These are phyloP conservation scores for Paraconiothyrium brasiliense DNA, from an alignment of 2,329 filamentous ascomycete genomes.

Conservation along the genomic window DNA sequence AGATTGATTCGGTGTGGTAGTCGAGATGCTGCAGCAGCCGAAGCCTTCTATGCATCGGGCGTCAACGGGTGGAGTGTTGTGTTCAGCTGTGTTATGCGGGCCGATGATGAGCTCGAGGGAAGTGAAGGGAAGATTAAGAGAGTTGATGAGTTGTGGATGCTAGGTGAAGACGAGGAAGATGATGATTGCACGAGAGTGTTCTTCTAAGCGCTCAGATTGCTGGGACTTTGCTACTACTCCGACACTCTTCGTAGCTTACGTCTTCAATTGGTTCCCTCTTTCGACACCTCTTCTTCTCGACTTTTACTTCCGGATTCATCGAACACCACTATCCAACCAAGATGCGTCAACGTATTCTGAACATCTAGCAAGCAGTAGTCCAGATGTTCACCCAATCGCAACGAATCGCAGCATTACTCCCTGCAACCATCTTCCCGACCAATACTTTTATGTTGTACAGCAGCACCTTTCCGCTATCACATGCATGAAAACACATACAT, in stretches of 20 bases:
- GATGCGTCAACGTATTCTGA: background rate
- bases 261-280: background rate
- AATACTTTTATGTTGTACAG: background rate
- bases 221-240: background rate
- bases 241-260: background rate
- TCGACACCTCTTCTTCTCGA: background rate
- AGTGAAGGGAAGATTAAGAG: slow-evolving; percentile 27
- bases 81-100: slow-evolving; percentile 43
- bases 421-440: background rate
- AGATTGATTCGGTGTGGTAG: slow-evolving; percentile 44
- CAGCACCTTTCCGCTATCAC: background rate
- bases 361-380: background rate
- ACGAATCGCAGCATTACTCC: background rate
- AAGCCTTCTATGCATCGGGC: slow-evolving; percentile 41
- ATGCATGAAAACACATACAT: slow-evolving; percentile 24
- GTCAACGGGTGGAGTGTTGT: slow-evolving; percentile 43
- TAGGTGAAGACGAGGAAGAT: slow-evolving; percentile 31
- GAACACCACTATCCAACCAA: background rate
- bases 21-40: slow-evolving; percentile 40
- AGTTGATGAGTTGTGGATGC: slow-evolving; percentile 36
- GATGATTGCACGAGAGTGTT: slow-evolving; percentile 34
- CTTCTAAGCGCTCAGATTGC: slow-evolving; percentile 29
- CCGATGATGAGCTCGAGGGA: slow-evolving; percentile 35
- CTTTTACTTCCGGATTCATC: background rate
- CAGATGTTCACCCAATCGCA: background rate